phyloP scores from a whole-genome alignment of 495 filamentous ascomycete species.

The Neurospora sp. region DNA sequence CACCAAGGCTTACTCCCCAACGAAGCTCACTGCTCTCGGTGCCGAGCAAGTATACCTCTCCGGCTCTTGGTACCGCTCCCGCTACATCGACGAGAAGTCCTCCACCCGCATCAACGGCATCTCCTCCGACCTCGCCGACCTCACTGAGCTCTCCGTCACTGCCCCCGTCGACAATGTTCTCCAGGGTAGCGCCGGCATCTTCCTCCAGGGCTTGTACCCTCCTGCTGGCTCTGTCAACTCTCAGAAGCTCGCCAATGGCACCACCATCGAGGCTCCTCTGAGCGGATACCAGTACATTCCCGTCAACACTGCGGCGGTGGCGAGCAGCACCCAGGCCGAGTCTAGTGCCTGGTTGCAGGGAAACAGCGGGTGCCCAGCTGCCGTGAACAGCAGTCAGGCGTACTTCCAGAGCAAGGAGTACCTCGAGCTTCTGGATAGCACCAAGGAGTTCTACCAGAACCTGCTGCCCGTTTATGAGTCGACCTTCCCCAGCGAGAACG shows the following conservation, averaged over 20 bases:
- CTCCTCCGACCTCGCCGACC: constrained; percentile 45
- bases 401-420: constrained; percentile 60
- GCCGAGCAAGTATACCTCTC: constrained; percentile 54
- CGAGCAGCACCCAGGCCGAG: constrained; percentile 45
- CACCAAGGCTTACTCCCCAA: constrained; percentile 42
- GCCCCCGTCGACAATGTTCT: constrained; percentile 53
- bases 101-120: constrained; percentile 27
- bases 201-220: constrained; percentile 76
- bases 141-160: constrained; percentile 52
- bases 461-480: constrained; percentile 51
- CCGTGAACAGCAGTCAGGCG: constrained; percentile 56
- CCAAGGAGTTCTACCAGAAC: constrained; percentile 53
- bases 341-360: constrained; percentile 51
- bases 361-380: constrained; percentile 48
- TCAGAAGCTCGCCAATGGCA: constrained; percentile 51
- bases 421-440: constrained; percentile 35
- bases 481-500: constrained; percentile 42
- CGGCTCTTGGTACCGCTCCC: constrained; percentile 50
- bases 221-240: constrained; percentile 43
- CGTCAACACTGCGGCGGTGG: constrained; percentile 39
- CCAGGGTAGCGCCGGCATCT: constrained; percentile 60
- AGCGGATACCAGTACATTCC: constrained; percentile 65
- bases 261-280: constrained; percentile 46
- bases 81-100: constrained; percentile 42
- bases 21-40: constrained; percentile 56